Percentiles rank a stretch among this genome's conserved stretches.
Conservation (phyloP, 495 filamentous ascomycete species). For the Hypoxylon rickii region DNA sequence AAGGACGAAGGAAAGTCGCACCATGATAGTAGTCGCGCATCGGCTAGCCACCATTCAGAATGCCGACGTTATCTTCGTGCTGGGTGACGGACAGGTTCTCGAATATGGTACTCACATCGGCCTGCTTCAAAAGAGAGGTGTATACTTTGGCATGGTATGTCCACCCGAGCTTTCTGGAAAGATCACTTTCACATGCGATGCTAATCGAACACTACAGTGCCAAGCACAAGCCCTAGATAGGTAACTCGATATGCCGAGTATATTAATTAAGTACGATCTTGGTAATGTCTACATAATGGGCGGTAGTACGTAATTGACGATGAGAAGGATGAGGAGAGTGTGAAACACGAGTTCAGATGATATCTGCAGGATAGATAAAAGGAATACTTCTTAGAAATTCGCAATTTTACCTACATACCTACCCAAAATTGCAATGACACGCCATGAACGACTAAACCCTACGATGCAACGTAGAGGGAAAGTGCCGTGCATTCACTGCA, state of each 20-base stretch:
- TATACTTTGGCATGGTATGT: constrained; percentile 62
- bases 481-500: constrained; percentile 11
- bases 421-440: constrained; percentile 4
- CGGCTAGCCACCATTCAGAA: constrained; percentile 61
- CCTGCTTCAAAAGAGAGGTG: constrained; percentile 53
- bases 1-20: constrained; percentile 63
- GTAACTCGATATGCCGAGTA: constrained; percentile 24
- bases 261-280: constrained; percentile 11
- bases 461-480: constrained; percentile 22
- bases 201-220: constrained; percentile 45
- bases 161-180: constrained; percentile 25
- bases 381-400: constrained; percentile 6
- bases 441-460: constrained; percentile 20
- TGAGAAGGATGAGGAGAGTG: constrained; percentile 7
- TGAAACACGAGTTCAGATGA: constrained; percentile 8
- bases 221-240: constrained; percentile 55
- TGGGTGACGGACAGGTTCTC: constrained; percentile 57
- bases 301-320: constrained; percentile 8
- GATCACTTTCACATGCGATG: background rate
- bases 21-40: constrained; percentile 78
- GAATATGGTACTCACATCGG: constrained; percentile 57
- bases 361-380: constrained; percentile 5
- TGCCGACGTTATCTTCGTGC: constrained; percentile 62
- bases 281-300: constrained; percentile 12
- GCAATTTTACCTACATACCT: constrained; percentile 9